These are phyloP conservation scores for Ceraceosorus guamensis DNA, from an alignment of 1,284 basidiomycete genomes.

Conservation along the genomic window DNA sequence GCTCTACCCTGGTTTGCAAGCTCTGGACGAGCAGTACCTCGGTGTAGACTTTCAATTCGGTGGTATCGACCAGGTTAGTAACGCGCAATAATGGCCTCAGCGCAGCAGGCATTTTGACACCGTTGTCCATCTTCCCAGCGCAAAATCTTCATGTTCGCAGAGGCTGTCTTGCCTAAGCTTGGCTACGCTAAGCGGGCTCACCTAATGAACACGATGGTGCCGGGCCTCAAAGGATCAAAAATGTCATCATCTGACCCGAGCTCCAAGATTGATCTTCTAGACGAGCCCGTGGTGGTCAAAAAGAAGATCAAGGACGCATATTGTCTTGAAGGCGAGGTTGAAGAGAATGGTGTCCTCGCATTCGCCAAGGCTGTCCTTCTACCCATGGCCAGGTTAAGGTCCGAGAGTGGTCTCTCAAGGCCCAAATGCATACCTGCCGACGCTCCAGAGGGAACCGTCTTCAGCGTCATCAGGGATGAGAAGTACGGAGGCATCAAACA, in stretches of 20 bases:
- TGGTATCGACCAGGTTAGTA: slow-evolving; percentile 80
- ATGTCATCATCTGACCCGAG: slow-evolving; percentile 98
- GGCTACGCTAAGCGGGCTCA: slow-evolving; percentile 93
- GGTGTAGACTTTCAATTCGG: slow-evolving; percentile 97
- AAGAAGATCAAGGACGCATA: slow-evolving; percentile 94
- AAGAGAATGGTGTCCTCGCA: slow-evolving; percentile 82
- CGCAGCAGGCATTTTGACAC: not conserved
- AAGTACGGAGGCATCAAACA: slow-evolving; percentile 72
- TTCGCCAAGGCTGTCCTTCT: slow-evolving; percentile 84
- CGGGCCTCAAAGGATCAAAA: slow-evolving; percentile 85
- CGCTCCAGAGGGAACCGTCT: slow-evolving; percentile 69
- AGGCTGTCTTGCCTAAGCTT: slow-evolving; percentile 83
- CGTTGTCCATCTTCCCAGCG: slow-evolving; percentile 55
- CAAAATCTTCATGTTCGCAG: slow-evolving; percentile 98
- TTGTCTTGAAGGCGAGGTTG: slow-evolving; percentile 85
- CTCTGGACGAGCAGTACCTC: slow-evolving; percentile 94
- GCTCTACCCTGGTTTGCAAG: slow-evolving; percentile 92
- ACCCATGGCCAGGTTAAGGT: slow-evolving; percentile 59
- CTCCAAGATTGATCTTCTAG: slow-evolving; percentile 96
- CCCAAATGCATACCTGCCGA: slow-evolving; percentile 52
- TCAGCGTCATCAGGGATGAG: slow-evolving; percentile 67
- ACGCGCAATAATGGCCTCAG: not conserved
- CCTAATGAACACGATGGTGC: slow-evolving; percentile 98
- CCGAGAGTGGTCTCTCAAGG: slow-evolving; percentile 16
- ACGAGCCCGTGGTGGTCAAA: slow-evolving; percentile 70